Conservation (phyloP, 2,329 filamentous ascomycete species). For the Trichophyton schoenleinii region DNA sequence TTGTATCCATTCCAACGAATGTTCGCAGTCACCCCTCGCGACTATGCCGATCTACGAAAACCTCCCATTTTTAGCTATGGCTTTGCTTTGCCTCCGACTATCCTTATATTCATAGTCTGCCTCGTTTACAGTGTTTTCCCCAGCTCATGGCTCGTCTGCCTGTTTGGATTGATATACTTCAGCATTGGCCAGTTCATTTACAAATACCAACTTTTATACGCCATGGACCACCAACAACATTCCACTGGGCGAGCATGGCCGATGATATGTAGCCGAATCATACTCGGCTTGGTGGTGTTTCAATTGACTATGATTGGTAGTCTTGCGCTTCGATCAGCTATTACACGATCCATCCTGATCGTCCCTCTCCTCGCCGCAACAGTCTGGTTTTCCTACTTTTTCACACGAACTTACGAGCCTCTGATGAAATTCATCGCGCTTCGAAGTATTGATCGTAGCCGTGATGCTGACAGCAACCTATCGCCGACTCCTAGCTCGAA, state of each 20-base stretch:
- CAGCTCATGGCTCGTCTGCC: constrained; percentile 65
- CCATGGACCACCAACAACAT: constrained; percentile 94
- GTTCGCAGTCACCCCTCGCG: constrained; percentile 73
- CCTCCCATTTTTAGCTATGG: constrained; percentile 90
- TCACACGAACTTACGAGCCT: constrained; percentile 67
- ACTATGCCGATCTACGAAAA: constrained; percentile 67
- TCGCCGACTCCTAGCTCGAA: constrained; percentile 27
- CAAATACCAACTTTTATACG: constrained; percentile 95
- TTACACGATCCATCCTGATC: constrained; percentile 59
- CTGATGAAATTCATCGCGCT: constrained; percentile 87
- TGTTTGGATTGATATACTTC: constrained; percentile 59
- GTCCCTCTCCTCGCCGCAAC: constrained; percentile 67
- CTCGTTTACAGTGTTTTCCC: constrained; percentile 84
- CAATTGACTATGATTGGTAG: constrained; percentile 84
- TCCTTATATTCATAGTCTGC: constrained; percentile 89
- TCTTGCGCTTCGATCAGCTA: constrained; percentile 61
- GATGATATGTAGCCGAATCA: constrained; percentile 86
- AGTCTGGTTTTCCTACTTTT: constrained; percentile 81
- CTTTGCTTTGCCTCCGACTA: constrained; percentile 83
- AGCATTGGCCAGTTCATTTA: constrained; percentile 71
- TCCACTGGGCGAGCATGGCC: constrained; percentile 89
- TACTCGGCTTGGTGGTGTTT: constrained; percentile 76
- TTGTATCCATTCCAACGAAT: constrained; percentile 71
- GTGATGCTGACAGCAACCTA: constrained; percentile 19
- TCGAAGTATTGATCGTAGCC: constrained; percentile 60